Conservation (phyloP, 1,284 basidiomycete species). For the Puccinia polysora region DNA sequence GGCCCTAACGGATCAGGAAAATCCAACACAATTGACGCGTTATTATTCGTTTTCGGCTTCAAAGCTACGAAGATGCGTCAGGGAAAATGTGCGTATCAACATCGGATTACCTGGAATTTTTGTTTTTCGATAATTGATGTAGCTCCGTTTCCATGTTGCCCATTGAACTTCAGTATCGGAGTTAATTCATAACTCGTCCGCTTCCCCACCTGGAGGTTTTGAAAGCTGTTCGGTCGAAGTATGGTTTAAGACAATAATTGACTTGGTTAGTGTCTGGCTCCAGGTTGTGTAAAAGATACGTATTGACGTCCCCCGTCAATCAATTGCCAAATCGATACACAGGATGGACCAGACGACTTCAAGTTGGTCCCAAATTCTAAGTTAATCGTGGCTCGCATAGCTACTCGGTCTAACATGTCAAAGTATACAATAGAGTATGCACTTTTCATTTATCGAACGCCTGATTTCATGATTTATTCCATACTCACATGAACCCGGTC, state of each 20-base stretch:
- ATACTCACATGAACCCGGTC: not conserved
- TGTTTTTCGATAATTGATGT: not conserved
- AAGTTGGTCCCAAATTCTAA: constrained; percentile 75
- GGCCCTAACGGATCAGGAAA: constrained; percentile 95
- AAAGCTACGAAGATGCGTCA: constrained; percentile 97
- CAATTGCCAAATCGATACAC: constrained; percentile 14
- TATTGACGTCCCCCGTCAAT: not conserved
- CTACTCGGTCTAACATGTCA: constrained; percentile 82
- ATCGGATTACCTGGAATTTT: constrained; percentile 53
- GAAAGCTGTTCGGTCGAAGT: constrained; percentile 90
- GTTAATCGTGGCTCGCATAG: constrained; percentile 79
- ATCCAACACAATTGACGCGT: constrained; percentile 97
- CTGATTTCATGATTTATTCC: not conserved
- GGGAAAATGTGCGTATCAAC: constrained; percentile 65
- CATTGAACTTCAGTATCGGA: constrained; percentile 56
- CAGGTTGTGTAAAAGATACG: not conserved
- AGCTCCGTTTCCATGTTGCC: not conserved
- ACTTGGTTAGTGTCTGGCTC: constrained; percentile 62
- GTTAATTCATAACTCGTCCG: constrained; percentile 84
- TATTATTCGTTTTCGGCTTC: constrained; percentile 97
- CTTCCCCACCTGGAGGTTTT: constrained; percentile 59
- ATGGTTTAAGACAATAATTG: constrained; percentile 87
- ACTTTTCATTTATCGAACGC: not conserved
- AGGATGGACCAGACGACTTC: constrained; percentile 87
- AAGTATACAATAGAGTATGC: constrained; percentile 63